Conservation (phyloP, 257 asterid genomes). For the Ilex aquifolium region DNA sequence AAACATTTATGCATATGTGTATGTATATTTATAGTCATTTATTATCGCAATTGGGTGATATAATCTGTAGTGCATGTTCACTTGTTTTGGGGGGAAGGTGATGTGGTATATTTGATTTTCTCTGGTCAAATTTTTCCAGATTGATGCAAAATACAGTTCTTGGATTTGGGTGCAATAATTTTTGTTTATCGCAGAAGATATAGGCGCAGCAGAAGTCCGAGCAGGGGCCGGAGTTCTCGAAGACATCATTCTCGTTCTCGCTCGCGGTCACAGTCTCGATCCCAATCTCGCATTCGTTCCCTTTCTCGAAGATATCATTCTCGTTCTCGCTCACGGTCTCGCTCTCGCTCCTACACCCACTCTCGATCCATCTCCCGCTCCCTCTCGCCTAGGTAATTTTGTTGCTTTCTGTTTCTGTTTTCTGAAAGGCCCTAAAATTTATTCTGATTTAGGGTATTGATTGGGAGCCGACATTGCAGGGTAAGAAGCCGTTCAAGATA, state of each 20-base stretch:
- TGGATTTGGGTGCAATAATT: not conserved
- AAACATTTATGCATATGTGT: not conserved
- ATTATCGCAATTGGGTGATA: too few species aligned
- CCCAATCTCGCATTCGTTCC: constrained; percentile 16
- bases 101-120: not conserved
- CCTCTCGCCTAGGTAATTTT: constrained; percentile 58
- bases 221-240: constrained; percentile 54
- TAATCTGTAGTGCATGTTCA: not conserved
- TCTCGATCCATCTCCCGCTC: constrained; percentile 43
- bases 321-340: constrained; percentile 32
- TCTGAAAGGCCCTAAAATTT: not conserved
- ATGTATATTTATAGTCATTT: too few species aligned
- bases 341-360: constrained; percentile 43
- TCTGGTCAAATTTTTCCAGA: not conserved
- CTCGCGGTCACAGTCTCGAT: constrained; percentile 33
- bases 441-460: not conserved
- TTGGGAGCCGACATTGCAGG: constrained; percentile 30
- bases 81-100: not conserved
- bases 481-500: constrained; percentile 53
- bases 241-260: constrained; percentile 41
- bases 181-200: constrained; percentile 39
- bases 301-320: not conserved
- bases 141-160: not conserved
- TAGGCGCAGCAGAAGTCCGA: constrained; percentile 66
- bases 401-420: not conserved